Conservation (phyloP, 192 early-diverging fungal species). For the Phlyctochytrium bullatum region DNA sequence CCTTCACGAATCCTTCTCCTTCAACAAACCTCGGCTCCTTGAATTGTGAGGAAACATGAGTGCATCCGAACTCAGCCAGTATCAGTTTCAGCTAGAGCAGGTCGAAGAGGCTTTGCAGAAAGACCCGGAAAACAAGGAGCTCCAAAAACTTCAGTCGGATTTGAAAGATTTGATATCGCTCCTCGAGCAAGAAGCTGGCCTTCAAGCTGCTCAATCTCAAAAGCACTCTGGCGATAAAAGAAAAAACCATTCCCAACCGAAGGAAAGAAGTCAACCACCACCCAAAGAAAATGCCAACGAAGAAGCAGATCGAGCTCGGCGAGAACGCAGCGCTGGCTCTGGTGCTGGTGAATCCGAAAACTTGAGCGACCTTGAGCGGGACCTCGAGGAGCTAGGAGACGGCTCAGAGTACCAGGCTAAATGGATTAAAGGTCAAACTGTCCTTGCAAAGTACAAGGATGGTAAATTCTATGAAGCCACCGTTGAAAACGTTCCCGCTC, state of each 20-base stretch:
- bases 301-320: background rate
- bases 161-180: constrained; percentile 69
- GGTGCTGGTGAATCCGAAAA: background rate
- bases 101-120: constrained; percentile 66
- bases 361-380: constrained; percentile 5
- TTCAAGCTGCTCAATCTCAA: background rate
- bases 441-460: constrained; percentile 66
- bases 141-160: constrained; percentile 63
- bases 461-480: constrained; percentile 67
- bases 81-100: constrained; percentile 65
- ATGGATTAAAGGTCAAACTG: constrained; percentile 56
- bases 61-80: constrained; percentile 50
- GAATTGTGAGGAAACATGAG: background rate
- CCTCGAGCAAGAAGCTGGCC: background rate
- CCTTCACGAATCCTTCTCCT: too few relatives aligned
- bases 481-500: constrained; percentile 52
- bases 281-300: background rate
- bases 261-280: background rate
- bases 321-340: constrained; percentile 7
- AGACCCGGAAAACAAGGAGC: constrained; percentile 68
- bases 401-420: background rate
- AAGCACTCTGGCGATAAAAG: background rate
- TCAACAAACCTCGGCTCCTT: too few relatives aligned
- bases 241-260: background rate
- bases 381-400: constrained; percentile 2